A percentile compares a stretch with the other conserved stretches of the same genome.
Conservation (phyloP, 2,329 filamentous ascomycete species). For the Talaromyces marneffei region DNA sequence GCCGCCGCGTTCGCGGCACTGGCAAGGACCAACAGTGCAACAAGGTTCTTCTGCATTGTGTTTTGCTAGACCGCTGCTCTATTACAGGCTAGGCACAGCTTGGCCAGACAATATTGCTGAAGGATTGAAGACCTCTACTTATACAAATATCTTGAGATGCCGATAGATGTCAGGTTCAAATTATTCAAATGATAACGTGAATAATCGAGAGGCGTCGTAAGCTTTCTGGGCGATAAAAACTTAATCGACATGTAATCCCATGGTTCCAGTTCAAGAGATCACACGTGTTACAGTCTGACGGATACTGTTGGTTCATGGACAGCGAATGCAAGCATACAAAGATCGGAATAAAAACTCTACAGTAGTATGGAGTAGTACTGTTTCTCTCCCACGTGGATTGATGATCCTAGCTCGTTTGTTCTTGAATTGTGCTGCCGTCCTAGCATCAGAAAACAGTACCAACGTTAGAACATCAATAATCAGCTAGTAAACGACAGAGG, state of each 20-base stretch:
- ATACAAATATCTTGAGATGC: not conserved
- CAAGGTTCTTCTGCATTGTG: constrained; percentile 13
- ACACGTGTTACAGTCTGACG: constrained; percentile 1
- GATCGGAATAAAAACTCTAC: not conserved
- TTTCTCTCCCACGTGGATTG: not conserved
- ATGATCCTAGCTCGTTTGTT: not conserved
- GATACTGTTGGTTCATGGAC: not conserved
- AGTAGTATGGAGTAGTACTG: not conserved
- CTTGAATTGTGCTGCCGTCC: not conserved
- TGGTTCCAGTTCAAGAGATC: not conserved
- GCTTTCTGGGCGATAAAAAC: not conserved
- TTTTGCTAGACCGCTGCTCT: not conserved
- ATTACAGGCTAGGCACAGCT: not conserved
- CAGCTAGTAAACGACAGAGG: not conserved
- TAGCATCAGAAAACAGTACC: not conserved
- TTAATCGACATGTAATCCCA: not conserved
- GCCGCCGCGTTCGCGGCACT: constrained; percentile 25
- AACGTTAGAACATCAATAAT: not conserved
- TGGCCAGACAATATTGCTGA: not conserved
- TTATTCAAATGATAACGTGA: not conserved
- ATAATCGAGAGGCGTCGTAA: not conserved
- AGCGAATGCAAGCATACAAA: not conserved
- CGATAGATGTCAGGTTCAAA: not conserved
- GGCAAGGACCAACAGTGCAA: constrained; percentile 1
- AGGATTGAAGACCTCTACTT: not conserved